Base-by-base conservation (phyloP, 148 eudicot species). In the Vaccinium darrowii region DNA sequence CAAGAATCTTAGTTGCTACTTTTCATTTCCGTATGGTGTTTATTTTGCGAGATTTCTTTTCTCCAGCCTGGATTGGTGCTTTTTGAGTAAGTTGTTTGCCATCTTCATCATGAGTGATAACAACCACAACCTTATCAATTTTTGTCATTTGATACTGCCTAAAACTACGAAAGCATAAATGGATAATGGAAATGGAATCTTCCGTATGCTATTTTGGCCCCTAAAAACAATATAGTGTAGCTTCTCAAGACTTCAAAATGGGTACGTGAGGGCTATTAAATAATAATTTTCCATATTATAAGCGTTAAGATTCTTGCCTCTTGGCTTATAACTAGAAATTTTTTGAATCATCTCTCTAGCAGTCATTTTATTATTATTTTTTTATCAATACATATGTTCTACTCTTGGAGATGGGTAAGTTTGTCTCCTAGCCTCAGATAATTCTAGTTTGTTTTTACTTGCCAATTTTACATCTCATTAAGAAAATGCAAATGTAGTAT, bases 121-220 rank as follows among this genome's bases (percentile, higher is more conserved):
- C 50, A 74, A 74, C 39, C 77, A 74, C 77, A 33, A 33, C 39
- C 77, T 74, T 21, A 18, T 62, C 18, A 76, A 76, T 76, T 25
- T 23, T 49, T 76, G n/a, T 43, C 54, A 18, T 76, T 8, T 53
- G 23, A 76, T 30, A 5, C 57, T 76, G 56, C 80, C 80, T 21
- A 76, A 49, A 76, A 18, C 23, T 7, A 47, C 9, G 2, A 76
- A 76, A 50, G 47, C 23, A 18, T 47, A 76, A 50, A 76, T 76
- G 30, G n/a, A 50, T 3, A 52, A 76, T 47, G 76, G 76, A 15
- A 51, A 76, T 47, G 76, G 76, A 27, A 33, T 73, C 76, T 33
- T 73, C 49, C 49, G 30, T 71, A 71, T 15, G 18, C 9, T 16
- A 30, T 33, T 36, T 73, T 12, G 36, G 16, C 76, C 49, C 50